Conservation (phyloP, 2,329 filamentous ascomycete species). For the Fusarium euwallaceae region DNA sequence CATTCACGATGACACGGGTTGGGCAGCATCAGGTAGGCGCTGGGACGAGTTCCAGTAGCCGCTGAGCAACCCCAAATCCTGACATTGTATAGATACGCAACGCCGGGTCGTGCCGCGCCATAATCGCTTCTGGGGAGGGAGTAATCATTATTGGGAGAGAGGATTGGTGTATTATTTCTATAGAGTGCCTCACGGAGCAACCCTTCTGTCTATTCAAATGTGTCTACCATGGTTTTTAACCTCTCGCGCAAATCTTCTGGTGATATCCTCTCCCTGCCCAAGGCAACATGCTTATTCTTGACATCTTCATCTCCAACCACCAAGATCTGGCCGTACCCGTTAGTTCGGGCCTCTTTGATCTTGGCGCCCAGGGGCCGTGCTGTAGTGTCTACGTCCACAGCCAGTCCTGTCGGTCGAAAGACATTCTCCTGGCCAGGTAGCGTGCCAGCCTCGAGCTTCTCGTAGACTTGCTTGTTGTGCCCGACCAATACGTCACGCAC, state of each 20-base stretch:
- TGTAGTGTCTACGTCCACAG: conserved; percentile 78
- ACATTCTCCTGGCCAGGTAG: conserved; percentile 57
- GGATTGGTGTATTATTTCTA: conserved; percentile 20
- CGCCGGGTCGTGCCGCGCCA: conserved; percentile 8
- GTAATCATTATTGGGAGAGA: conserved; percentile 12
- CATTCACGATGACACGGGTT: neutral
- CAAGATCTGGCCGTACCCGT: conserved; percentile 80
- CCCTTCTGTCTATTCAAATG: conserved; percentile 58
- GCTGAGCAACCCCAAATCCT: neutral
- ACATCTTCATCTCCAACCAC: conserved; percentile 78
- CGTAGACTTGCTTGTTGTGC: conserved; percentile 49
- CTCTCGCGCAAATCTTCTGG: conserved; percentile 60
- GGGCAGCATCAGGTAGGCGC: neutral
- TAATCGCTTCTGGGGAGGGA: conserved; percentile 11
- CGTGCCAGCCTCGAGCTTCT: conserved; percentile 50
- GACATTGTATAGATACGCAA: conserved; percentile 12
- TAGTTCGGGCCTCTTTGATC: conserved; percentile 76
- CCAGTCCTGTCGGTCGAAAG: conserved; percentile 69
- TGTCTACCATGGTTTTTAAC: conserved; percentile 61
- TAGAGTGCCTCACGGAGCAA: conserved; percentile 11
- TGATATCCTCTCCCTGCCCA: conserved; percentile 57
- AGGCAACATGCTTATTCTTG: conserved; percentile 65
- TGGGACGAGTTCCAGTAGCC: neutral
- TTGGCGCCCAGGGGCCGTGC: conserved; percentile 75
- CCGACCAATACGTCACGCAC: conserved; percentile 66